Percentiles rank a stretch among this genome's conserved stretches.
These are phyloP conservation scores for Ceratobasidium sp. DNA, from an alignment of 1,284 basidiomycete species.

Conservation along the genomic window DNA sequence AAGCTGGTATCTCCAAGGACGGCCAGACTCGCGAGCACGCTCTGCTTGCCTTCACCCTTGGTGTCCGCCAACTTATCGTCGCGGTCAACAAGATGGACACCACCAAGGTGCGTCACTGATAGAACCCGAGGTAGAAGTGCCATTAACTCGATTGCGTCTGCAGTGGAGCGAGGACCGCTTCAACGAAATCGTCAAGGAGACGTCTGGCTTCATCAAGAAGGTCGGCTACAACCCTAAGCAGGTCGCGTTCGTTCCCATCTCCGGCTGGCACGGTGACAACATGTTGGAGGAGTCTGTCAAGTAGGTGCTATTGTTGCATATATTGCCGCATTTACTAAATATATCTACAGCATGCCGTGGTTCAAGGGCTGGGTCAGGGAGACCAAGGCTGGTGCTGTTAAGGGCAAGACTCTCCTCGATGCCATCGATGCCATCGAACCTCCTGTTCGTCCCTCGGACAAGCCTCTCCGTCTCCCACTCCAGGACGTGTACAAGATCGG, in stretches of 20 bases:
- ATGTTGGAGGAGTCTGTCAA: constrained; percentile 98
- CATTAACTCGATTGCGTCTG: constrained; percentile 42
- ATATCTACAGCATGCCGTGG: constrained; percentile 87
- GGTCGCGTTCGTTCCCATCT: constrained; percentile 99
- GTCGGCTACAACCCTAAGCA: constrained; percentile 99
- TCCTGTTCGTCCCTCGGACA: constrained; percentile 95
- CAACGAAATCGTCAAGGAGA: constrained; percentile 99
- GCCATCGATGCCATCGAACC: constrained; percentile 99
- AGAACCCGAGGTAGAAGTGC: constrained; percentile 46
- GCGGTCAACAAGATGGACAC: constrained; percentile 99
- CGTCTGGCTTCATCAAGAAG: constrained; percentile 99
- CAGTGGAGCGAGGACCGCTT: constrained; percentile 99
- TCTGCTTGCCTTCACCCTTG: constrained; percentile 99
- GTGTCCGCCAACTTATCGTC: constrained; percentile 99
- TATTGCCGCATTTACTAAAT: constrained; percentile 47
- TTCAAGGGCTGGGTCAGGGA: constrained; percentile 99
- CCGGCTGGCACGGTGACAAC: constrained; percentile 99
- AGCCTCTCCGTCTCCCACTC: constrained; percentile 99
- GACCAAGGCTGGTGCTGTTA: constrained; percentile 90
- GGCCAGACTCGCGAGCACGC: constrained; percentile 99
- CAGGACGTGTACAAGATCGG: constrained; percentile 99
- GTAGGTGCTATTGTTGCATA: constrained; percentile 61
- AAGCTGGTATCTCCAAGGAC: constrained; percentile 99
- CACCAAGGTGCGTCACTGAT: constrained; percentile 73
- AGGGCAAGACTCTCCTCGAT: constrained; percentile 99